Evolutionary conservation across 495 filamentous ascomycete species (phyloP).

Genomic region (Saxispiralis lemnorum): DNA sequence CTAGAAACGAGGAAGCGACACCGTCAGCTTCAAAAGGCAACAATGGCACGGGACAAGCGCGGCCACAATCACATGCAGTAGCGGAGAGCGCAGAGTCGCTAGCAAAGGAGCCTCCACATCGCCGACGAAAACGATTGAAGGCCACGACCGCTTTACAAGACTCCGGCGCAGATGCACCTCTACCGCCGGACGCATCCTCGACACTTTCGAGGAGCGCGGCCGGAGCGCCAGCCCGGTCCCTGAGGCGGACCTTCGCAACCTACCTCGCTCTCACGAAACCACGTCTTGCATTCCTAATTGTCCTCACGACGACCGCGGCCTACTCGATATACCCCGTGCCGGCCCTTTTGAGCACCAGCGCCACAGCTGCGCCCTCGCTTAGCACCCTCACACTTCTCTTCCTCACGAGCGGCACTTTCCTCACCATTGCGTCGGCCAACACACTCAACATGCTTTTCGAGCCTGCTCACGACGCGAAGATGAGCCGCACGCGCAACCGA

Average conservation of each 20-base stretch:
- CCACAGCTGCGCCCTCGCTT: conserved; percentile 62
- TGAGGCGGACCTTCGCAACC: conserved; percentile 61
- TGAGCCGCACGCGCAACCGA: conserved; percentile 77
- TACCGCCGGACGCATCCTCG: conserved; percentile 73
- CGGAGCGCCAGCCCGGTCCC: conserved; percentile 43
- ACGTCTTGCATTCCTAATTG: conserved; percentile 76
- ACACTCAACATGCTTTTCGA: conserved; percentile 95
- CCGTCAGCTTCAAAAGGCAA: too few species aligned
- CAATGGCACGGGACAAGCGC: too few species aligned
- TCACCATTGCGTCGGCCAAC: conserved; percentile 75
- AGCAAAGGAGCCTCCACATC: conserved; percentile 20
- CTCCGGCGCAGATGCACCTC: conserved; percentile 14
- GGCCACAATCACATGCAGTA: neutral
- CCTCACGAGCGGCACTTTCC: conserved; percentile 73
- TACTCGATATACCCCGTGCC: conserved; percentile 88
- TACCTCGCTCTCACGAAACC: conserved; percentile 88
- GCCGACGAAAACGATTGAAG: conserved; percentile 20
- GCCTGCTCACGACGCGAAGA: conserved; percentile 72
- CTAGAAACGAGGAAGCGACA: neutral
- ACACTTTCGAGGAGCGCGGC: conserved; percentile 57
- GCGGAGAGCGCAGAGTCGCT: neutral
- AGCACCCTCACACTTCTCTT: conserved; percentile 81
- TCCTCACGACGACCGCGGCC: conserved; percentile 76
- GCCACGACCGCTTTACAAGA: conserved; percentile 2
- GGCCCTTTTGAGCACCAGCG: conserved; percentile 49